Evolutionary conservation across 805 yeast species (phyloP).

Genomic region (Millerozyma acaciae): DNA sequence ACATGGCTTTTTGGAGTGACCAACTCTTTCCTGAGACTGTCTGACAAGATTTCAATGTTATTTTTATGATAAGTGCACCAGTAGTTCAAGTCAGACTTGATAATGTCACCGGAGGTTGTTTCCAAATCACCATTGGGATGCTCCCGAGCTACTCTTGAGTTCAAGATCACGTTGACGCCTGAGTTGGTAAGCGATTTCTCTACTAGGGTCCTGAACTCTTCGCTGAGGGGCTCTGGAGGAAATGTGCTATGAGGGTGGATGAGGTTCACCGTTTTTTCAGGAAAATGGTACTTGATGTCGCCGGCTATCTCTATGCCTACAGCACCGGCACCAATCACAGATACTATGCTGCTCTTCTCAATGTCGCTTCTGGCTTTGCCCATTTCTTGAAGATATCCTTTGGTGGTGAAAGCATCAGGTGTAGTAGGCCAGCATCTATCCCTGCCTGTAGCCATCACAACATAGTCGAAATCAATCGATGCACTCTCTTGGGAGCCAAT

Average conservation of each 20-base stretch:
- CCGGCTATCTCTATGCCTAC: constrained; percentile 43
- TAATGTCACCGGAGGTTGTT: constrained; percentile 24
- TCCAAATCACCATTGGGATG: constrained; percentile 21
- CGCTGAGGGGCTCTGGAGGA: constrained; percentile 36
- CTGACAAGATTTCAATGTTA: constrained; percentile 26
- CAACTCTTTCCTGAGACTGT: constrained; percentile 16
- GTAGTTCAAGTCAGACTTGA: constrained; percentile 27
- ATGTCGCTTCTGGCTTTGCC: constrained; percentile 25
- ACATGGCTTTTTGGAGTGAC: constrained; percentile 27
- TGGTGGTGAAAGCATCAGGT: constrained; percentile 40
- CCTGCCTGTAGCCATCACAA: constrained; percentile 47
- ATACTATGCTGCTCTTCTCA: constrained; percentile 25
- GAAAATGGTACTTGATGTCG: constrained; percentile 31
- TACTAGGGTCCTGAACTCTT: constrained; percentile 24
- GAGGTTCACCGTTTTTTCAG: constrained; percentile 30
- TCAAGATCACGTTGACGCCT: constrained; percentile 26
- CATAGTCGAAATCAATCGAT: constrained; percentile 41
- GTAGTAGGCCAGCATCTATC: constrained; percentile 53
- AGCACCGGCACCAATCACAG: constrained; percentile 47
- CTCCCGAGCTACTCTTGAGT: constrained; percentile 29
- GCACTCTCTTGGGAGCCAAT: constrained; percentile 8
- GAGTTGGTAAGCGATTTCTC: constrained; percentile 22
- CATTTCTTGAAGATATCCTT: constrained; percentile 43
- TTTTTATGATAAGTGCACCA: constrained; percentile 36
- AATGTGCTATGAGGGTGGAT: constrained; percentile 34